Evolutionary conservation across 1,284 basidiomycete species (phyloP).

Genomic region (Neolentinus lepideus): DNA sequence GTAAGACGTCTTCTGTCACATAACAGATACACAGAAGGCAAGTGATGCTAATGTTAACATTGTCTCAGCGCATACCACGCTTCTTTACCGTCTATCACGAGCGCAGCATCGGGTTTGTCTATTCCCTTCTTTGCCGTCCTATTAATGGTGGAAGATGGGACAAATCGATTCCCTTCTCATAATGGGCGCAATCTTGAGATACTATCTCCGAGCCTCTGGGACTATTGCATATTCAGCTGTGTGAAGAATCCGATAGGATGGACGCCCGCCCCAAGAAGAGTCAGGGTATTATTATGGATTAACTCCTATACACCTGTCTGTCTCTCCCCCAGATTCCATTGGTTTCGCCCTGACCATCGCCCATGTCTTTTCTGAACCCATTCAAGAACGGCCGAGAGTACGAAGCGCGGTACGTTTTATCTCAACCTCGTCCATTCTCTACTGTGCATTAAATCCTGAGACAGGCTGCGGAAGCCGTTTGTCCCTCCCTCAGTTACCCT

Average conservation of each 20-base stretch:
- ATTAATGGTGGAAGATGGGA: no score
- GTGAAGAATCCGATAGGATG: no score
- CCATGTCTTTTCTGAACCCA: slow-evolving; percentile 12
- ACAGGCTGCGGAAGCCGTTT: slow-evolving; percentile 26
- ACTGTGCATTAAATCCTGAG: not conserved
- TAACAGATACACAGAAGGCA: not conserved
- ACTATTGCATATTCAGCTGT: no score
- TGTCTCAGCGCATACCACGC: not conserved
- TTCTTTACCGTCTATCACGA: not conserved
- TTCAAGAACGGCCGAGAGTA: slow-evolving; percentile 25
- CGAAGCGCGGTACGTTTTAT: slow-evolving; percentile 18
- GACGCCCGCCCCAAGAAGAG: no score
- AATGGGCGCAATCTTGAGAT: no score
- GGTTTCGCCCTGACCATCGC: not conserved
- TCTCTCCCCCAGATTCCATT: not conserved
- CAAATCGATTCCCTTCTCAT: no score
- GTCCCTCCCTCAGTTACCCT: slow-evolving; percentile 35
- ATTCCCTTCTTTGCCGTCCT: not conserved
- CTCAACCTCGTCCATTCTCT: not conserved
- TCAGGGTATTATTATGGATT: no score
- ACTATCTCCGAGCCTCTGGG: no score
- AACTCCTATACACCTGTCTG: not conserved
- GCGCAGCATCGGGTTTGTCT: not conserved
- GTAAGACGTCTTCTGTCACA: not conserved
- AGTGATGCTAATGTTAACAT: not conserved